Conservation (phyloP, 2,329 filamentous ascomycete genomes). For the Claviceps citrina region DNA sequence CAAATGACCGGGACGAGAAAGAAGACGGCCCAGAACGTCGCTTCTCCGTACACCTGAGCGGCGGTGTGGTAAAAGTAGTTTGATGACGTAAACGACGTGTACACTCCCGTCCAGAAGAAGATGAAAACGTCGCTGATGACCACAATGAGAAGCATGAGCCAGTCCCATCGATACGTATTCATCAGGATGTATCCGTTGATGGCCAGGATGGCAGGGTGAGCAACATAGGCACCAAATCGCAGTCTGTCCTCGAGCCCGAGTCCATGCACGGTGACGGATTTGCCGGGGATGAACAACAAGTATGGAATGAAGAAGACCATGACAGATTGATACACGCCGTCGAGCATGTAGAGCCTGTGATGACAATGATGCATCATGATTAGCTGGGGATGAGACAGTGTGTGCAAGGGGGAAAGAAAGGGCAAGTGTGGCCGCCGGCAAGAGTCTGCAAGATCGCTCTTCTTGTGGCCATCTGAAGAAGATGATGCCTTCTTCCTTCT, state of each 20-base stretch:
- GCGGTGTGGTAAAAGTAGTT: conserved; percentile 59
- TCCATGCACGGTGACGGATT: conserved; percentile 57
- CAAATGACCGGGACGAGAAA: conserved; percentile 68
- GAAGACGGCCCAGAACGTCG: conserved; percentile 77
- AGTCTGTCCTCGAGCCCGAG: conserved; percentile 63
- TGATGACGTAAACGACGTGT: conserved; percentile 38
- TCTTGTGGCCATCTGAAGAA: too few relatives aligned
- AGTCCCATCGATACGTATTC: conserved; percentile 97
- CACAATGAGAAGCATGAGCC: conserved; percentile 78
- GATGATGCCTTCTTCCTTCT: too few relatives aligned
- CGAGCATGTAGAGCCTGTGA: conserved; percentile 73
- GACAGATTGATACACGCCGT: conserved; percentile 87
- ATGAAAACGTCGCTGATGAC: conserved; percentile 70
- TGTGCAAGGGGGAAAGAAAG: too few relatives aligned
- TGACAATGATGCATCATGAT: too few relatives aligned
- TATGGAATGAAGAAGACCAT: conserved; percentile 91
- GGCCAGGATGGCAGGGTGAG: conserved; percentile 65
- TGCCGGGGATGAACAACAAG: conserved; percentile 54
- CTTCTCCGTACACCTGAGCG: conserved; percentile 60
- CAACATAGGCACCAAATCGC: conserved; percentile 77
- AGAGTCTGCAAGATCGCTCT: too few relatives aligned
- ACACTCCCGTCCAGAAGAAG: conserved; percentile 92
- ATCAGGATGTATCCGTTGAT: conserved; percentile 92
- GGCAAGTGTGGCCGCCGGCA: too few relatives aligned
- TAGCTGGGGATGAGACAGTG: neutral